These are phyloP conservation scores for Lolium multiflorum DNA, from an alignment of 176 grass and related monocot species.

Conservation along the genomic window DNA sequence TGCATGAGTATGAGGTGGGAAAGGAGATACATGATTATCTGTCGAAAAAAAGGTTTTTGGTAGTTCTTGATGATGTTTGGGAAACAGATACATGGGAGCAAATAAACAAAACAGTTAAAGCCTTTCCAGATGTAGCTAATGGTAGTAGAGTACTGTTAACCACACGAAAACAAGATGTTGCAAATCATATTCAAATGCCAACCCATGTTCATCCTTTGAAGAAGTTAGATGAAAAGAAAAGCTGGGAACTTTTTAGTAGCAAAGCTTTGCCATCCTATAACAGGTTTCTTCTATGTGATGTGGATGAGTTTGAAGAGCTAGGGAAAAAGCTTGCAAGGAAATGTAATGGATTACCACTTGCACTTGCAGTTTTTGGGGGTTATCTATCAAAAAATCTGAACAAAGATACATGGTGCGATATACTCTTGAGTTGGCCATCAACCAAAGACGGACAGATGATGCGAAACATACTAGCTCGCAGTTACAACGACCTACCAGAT, in stretches of 20 bases:
- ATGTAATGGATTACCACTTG: slow-evolving; percentile 15
- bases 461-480: slow-evolving; percentile 5
- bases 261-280: slow-evolving; percentile 15
- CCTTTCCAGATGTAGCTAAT: not conserved
- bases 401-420: not conserved
- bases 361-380: slow-evolving; percentile 7
- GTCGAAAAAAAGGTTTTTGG: not conserved
- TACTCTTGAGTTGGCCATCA: not conserved
- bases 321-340: slow-evolving; percentile 4
- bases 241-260: slow-evolving; percentile 5
- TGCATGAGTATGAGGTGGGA: not conserved
- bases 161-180: slow-evolving; percentile 10
- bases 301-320: slow-evolving; percentile 5
- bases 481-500: slow-evolving; percentile 24
- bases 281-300: not conserved
- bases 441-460: not conserved
- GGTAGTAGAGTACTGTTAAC: slow-evolving; percentile 14
- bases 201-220: slow-evolving; percentile 3
- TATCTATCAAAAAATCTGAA: slow-evolving; percentile 4
- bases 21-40: not conserved
- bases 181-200: not conserved
- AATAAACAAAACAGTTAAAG: slow-evolving; percentile 16
- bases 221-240: slow-evolving; percentile 6
- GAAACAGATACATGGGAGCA: not conserved
- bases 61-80: slow-evolving; percentile 21